A percentile compares a stretch with the other conserved stretches of the same genome.
These are phyloP conservation scores for Microthyrium microscopicum DNA, from an alignment of 2,329 filamentous ascomycete species.

Conservation along the genomic window DNA sequence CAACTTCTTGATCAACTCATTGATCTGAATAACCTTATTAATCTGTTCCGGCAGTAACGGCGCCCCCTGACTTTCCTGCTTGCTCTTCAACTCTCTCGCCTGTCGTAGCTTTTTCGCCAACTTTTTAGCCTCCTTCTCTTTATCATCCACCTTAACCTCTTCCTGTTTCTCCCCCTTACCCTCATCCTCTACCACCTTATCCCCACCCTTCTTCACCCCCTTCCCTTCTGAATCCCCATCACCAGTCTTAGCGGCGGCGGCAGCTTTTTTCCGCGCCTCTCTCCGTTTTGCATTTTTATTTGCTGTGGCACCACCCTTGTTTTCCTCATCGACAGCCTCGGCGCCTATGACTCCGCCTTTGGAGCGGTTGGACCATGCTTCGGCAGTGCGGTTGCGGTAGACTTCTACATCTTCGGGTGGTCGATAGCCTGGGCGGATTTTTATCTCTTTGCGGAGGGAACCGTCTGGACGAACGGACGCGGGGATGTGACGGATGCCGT, in stretches of 20 bases:
- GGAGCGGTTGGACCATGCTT: constrained; percentile 63
- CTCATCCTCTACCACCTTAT: background rate
- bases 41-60: constrained; percentile 82
- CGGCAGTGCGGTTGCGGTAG: constrained; percentile 84
- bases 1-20: constrained; percentile 77
- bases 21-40: constrained; percentile 94
- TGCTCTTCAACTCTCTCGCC: constrained; percentile 73
- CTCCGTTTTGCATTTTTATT: constrained; percentile 78
- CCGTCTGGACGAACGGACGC: constrained; percentile 76
- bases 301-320: constrained; percentile 26
- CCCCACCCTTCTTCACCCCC: constrained; percentile 9
- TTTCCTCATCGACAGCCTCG: constrained; percentile 35
- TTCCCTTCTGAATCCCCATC: background rate
- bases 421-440: constrained; percentile 80
- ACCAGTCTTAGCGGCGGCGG: constrained; percentile 18
- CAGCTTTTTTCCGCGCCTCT: constrained; percentile 48
- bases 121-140: constrained; percentile 82
- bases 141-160: constrained; percentile 55
- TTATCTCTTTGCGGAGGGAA: constrained; percentile 83
- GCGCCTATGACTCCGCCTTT: constrained; percentile 60
- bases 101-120: constrained; percentile 91
- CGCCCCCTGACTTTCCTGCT: constrained; percentile 79
- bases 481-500: constrained; percentile 77
- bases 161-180: constrained; percentile 11
- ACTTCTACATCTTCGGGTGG: constrained; percentile 91